Evolutionary conservation across 176 grass and related monocot genomes (phyloP).

Genomic region (Zizania latifolia): DNA sequence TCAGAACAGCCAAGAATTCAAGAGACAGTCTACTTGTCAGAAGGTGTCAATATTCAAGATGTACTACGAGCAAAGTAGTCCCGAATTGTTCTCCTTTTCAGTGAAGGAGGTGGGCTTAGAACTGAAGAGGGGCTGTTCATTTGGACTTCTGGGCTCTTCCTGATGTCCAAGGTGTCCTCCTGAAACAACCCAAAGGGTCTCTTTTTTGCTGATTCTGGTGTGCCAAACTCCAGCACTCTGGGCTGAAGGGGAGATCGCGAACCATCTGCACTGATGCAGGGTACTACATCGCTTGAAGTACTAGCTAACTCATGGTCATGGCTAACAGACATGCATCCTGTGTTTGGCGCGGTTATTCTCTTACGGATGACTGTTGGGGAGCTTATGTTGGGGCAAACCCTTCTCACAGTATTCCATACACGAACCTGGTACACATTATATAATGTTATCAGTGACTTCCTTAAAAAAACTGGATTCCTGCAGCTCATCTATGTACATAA

Average conservation of each 20-base stretch:
- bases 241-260: constrained; percentile 42
- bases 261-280: constrained; percentile 20
- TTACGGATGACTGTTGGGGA: constrained; percentile 64
- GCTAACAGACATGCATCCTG: constrained; percentile 29
- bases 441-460: constrained; percentile 15
- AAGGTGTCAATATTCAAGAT: constrained; percentile 29
- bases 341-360: constrained; percentile 56
- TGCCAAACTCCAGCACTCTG: constrained; percentile 62
- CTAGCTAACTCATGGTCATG: constrained; percentile 40
- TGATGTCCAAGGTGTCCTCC: constrained; percentile 27
- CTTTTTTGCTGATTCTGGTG: constrained; percentile 67
- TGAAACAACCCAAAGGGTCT: constrained; percentile 55
- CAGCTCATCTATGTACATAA: neutral
- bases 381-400: constrained; percentile 40
- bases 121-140: constrained; percentile 72
- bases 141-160: constrained; percentile 41
- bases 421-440: constrained; percentile 54
- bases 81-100: constrained; percentile 88
- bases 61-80: constrained; percentile 65
- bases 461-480: neutral
- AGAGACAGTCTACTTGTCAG: neutral
- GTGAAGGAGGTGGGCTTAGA: constrained; percentile 70
- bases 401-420: constrained; percentile 68
- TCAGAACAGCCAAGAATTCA: constrained; percentile 7
- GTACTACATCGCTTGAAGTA: constrained; percentile 27